Conservation (phyloP, 2,329 filamentous ascomycete genomes). For the Colletotrichum sojae region DNA sequence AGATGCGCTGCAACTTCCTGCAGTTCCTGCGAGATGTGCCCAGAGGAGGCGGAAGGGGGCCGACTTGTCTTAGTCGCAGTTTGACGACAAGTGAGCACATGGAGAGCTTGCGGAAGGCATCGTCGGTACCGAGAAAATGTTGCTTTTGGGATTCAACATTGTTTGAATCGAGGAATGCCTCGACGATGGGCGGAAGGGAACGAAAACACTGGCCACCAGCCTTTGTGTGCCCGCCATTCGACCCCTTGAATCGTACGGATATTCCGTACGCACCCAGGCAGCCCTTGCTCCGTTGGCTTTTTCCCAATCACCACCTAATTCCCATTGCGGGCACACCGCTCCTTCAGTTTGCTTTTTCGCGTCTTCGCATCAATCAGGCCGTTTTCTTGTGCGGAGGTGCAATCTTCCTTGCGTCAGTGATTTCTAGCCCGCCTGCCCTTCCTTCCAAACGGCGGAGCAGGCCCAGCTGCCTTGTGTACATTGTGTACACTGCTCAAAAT, state of each 20-base stretch:
- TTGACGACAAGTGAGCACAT: too few species aligned
- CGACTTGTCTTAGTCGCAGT: too few species aligned
- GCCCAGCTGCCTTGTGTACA: neutral
- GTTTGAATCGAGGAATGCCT: neutral
- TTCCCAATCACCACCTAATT: neutral
- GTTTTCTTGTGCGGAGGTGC: neutral
- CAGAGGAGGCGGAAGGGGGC: neutral
- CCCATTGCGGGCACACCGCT: conserved; percentile 9
- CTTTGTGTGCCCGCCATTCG: neutral
- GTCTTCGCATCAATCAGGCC: neutral
- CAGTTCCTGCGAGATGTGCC: neutral
- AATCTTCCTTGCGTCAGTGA: neutral
- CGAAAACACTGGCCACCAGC: neutral
- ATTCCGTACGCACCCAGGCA: neutral
- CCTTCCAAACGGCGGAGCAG: neutral
- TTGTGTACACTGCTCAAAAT: neutral
- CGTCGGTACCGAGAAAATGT: neutral
- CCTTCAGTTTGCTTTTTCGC: conserved; percentile 15
- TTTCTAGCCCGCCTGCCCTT: neutral
- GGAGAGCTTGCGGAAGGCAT: neutral
- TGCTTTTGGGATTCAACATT: neutral
- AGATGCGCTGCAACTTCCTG: neutral
- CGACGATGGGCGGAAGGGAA: neutral
- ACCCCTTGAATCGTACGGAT: neutral
- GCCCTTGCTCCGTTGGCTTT: conserved; percentile 17